Percentiles rank a stretch among this genome's conserved stretches.
Evolutionary conservation across 768 basidiomycete species (phyloP).

Genomic region (Cyathus striatus): DNA sequence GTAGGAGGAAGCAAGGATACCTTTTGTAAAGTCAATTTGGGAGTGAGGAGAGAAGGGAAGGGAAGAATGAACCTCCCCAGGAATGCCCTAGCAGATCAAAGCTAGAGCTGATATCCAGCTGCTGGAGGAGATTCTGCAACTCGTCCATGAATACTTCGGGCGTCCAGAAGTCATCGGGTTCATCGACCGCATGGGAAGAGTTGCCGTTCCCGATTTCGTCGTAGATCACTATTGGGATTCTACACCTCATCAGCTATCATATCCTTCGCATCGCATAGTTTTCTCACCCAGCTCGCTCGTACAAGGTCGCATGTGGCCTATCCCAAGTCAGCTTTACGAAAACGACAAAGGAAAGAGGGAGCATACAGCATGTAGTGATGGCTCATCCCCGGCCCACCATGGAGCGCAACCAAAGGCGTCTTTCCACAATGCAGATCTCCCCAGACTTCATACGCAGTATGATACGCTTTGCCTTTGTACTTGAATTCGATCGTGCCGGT

Average conservation of each 20-base stretch:
- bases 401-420: neutral
- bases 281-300: neutral
- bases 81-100: constrained; percentile 2
- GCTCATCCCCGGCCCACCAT: neutral
- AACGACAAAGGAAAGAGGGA: neutral
- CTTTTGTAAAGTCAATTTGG: neutral
- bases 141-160: neutral
- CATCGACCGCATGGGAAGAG: neutral
- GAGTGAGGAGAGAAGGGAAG: neutral
- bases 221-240: constrained; percentile 1
- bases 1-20: constrained; percentile 4
- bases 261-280: too few relatives aligned
- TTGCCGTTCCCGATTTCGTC: neutral
- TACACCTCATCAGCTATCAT: too few relatives aligned
- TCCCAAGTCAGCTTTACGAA: too few relatives aligned
- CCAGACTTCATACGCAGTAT: neutral
- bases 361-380: constrained; percentile 2
- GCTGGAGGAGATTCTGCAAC: neutral
- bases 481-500: neutral
- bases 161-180: constrained; percentile 1
- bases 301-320: neutral
- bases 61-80: neutral
- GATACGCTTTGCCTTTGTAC: neutral
- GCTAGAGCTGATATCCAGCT: neutral
- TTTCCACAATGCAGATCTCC: neutral